These are phyloP conservation scores for Ustilago esculenta DNA, from an alignment of 1,284 basidiomycete genomes.

Conservation along the genomic window DNA sequence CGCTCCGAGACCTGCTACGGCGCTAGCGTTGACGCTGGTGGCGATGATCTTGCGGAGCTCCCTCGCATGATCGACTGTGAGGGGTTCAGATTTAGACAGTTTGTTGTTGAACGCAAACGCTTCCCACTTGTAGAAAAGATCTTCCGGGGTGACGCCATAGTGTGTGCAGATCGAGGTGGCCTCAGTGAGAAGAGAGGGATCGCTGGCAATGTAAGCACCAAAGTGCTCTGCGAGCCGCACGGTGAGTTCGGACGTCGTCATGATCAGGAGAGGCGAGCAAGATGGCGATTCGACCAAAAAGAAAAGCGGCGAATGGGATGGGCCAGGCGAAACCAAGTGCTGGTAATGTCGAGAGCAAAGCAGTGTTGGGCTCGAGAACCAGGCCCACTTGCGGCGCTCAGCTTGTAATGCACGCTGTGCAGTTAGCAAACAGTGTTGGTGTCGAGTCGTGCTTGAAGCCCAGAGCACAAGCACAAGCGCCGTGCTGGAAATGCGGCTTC, in stretches of 20 bases:
- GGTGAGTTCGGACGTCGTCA: conserved; percentile 30
- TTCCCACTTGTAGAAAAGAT: conserved; percentile 59
- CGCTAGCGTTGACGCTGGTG: conserved; percentile 20
- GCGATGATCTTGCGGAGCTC: conserved; percentile 48
- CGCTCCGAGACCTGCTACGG: neutral
- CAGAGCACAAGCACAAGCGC: too few relatives aligned
- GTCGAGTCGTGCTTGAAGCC: conserved; percentile 4
- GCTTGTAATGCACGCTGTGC: conserved; percentile 4
- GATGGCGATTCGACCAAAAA: too few relatives aligned
- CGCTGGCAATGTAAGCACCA: conserved; percentile 31
- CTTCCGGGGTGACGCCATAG: conserved; percentile 45
- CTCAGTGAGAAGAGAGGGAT: conserved; percentile 37
- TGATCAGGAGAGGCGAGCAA: neutral
- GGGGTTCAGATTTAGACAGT: conserved; percentile 32
- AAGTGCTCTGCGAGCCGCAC: conserved; percentile 30
- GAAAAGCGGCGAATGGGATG: too few relatives aligned
- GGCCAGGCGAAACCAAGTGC: too few relatives aligned
- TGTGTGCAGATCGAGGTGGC: conserved; percentile 45
- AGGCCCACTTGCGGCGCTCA: too few relatives aligned
- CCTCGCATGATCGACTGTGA: conserved; percentile 40
- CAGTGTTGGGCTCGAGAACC: too few relatives aligned
- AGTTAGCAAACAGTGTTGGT: neutral
- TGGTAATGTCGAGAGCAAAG: neutral
- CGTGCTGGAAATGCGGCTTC: too few relatives aligned
- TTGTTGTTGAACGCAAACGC: conserved; percentile 49